Conservation (phyloP, 2,329 filamentous ascomycete species). For the Zymoseptoria ardabiliae region DNA sequence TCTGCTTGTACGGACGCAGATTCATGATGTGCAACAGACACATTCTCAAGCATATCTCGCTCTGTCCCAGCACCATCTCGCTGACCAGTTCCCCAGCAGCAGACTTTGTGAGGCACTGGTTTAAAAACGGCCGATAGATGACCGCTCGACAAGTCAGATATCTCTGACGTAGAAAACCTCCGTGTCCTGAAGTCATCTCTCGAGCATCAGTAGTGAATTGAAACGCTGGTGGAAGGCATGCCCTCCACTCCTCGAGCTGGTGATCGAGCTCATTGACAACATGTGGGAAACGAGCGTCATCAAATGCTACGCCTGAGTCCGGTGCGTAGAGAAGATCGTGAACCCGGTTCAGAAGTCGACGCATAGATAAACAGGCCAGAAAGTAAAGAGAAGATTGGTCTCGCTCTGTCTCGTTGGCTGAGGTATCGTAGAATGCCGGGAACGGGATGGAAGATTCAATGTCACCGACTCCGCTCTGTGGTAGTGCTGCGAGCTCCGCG, state of each 20-base stretch:
- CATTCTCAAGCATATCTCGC: conserved; percentile 8
- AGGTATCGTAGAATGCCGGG: conserved; percentile 5
- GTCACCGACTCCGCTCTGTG: conserved; percentile 8
- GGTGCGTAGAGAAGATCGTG: conserved; percentile 11
- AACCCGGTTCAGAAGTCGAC: conserved; percentile 9
- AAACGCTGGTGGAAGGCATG: conserved; percentile 6
- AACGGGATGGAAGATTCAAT: conserved; percentile 9
- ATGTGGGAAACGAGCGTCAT: conserved; percentile 11
- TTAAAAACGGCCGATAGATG: conserved; percentile 8
- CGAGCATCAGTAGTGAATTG: conserved; percentile 4
- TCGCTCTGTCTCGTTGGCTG: conserved; percentile 4
- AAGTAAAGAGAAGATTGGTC: conserved; percentile 9
- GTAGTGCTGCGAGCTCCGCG: conserved; percentile 9
- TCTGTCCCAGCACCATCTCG: conserved; percentile 4
- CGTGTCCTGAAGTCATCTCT: conserved; percentile 1
- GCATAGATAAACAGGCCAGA: conserved; percentile 12
- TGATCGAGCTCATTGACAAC: conserved; percentile 10
- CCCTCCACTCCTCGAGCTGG: conserved; percentile 11
- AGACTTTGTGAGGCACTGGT: conserved; percentile 6
- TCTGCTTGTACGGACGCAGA: conserved; percentile 7
- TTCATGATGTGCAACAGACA: conserved; percentile 10
- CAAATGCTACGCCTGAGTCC: conserved; percentile 9
- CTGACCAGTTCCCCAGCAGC: conserved; percentile 2
- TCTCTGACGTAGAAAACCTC: conserved; percentile 8
- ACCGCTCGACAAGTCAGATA: conserved; percentile 11